Conservation (phyloP, 495 filamentous ascomycete genomes). For the Aspergillus funiculosus region DNA sequence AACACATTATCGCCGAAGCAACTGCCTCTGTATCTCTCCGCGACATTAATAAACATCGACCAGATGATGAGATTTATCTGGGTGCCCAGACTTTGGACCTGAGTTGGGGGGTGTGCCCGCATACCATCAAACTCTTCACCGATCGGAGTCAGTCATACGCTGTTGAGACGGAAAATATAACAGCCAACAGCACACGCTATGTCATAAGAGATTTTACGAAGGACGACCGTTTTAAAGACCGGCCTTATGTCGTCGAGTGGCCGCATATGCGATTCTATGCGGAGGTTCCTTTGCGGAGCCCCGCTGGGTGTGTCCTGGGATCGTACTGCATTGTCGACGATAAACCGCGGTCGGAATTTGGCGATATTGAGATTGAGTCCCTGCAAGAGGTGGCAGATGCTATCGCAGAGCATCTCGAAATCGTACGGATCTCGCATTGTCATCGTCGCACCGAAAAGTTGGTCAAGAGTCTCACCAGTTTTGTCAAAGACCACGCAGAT, state of each 20-base stretch:
- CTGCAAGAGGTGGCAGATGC: slow-evolving; percentile 33
- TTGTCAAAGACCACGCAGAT: slow-evolving; percentile 27
- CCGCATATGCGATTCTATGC: slow-evolving; percentile 54
- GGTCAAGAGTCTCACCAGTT: slow-evolving; percentile 30
- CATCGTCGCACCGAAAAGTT: slow-evolving; percentile 27
- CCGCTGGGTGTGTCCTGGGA: slow-evolving; percentile 55
- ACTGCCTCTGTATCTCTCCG: slow-evolving; percentile 48
- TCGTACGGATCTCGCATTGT: slow-evolving; percentile 24
- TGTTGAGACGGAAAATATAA: slow-evolving; percentile 20
- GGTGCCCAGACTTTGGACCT: slow-evolving; percentile 41
- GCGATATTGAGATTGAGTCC: slow-evolving; percentile 21
- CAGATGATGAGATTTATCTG: slow-evolving; percentile 40
- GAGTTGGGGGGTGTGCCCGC: slow-evolving; percentile 43
- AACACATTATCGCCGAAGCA: slow-evolving; percentile 60
- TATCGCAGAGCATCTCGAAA: slow-evolving; percentile 30
- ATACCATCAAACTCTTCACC: slow-evolving; percentile 36
- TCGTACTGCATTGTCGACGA: slow-evolving; percentile 57
- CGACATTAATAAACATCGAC: slow-evolving; percentile 26
- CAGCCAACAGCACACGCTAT: slow-evolving; percentile 35
- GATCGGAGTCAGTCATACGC: slow-evolving; percentile 18
- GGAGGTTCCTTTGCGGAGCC: slow-evolving; percentile 55
- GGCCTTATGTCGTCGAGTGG: slow-evolving; percentile 37
- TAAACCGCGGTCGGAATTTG: slow-evolving; percentile 36
- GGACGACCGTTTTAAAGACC: slow-evolving; percentile 44
- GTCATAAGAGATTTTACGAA: slow-evolving; percentile 46